Conservation (phyloP, 345 rosid species). For the Linum trigynum region DNA sequence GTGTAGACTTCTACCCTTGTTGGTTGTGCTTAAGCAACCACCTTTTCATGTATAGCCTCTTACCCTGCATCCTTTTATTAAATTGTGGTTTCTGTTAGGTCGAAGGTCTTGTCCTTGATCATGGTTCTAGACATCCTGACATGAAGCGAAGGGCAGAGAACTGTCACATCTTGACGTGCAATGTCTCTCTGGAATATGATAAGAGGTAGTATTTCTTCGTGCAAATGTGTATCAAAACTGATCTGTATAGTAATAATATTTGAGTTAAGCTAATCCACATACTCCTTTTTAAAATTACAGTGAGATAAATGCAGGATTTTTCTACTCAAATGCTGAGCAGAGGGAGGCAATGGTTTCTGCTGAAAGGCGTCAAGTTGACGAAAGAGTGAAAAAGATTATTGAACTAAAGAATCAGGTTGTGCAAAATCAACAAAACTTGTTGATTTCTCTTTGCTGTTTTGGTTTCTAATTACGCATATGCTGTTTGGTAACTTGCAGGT, state of each 20-base stretch:
- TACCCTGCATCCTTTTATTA: background rate
- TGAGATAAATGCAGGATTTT: constrained; percentile 98
- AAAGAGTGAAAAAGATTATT: constrained; percentile 73
- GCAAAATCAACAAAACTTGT: constrained; percentile 1
- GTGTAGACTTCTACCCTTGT: too few relatives aligned
- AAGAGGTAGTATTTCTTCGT: constrained; percentile 48
- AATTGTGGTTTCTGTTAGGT: constrained; percentile 31
- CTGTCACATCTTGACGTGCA: constrained; percentile 87
- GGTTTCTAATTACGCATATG: constrained; percentile 6
- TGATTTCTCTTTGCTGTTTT: constrained; percentile 1
- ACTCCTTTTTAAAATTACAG: constrained; percentile 20
- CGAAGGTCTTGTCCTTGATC: constrained; percentile 97
- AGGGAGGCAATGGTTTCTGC: constrained; percentile 98
- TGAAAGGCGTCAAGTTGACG: constrained; percentile 84
- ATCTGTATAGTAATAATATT: background rate
- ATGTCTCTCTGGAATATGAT: constrained; percentile 89
- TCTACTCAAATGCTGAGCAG: constrained; percentile 97
- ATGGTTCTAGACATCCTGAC: constrained; percentile 98
- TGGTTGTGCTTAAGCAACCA: background rate
- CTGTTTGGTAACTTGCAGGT: constrained; percentile 44
- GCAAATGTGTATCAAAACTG: background rate
- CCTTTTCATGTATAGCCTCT: background rate
- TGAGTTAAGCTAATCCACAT: background rate
- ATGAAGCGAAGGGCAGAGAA: constrained; percentile 97
- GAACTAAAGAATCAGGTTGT: constrained; percentile 78